Evolutionary conservation across 2,329 filamentous ascomycete species (phyloP).

Genomic region (Scedosporium minutisporum): DNA sequence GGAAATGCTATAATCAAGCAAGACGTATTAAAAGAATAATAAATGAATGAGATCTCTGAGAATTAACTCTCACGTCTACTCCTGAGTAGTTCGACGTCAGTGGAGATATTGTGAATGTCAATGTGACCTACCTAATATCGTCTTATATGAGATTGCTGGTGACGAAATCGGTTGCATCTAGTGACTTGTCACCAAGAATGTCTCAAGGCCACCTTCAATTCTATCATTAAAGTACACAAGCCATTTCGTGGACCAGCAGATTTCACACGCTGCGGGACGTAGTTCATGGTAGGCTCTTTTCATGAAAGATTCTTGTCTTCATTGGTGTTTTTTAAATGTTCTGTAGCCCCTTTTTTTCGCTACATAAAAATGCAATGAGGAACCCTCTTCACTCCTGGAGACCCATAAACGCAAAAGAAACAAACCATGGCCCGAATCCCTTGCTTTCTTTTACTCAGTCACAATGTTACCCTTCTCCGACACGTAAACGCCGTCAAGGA

Average conservation of each 20-base stretch:
- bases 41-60: background rate
- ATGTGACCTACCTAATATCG: too few relatives aligned
- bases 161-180: background rate
- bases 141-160: background rate
- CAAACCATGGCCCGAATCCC: conserved; percentile 27
- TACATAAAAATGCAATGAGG: conserved; percentile 51
- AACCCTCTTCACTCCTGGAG: conserved; percentile 50
- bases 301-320: conserved; percentile 3
- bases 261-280: background rate
- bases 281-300: background rate
- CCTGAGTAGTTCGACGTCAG: too few relatives aligned
- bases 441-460: conserved; percentile 46
- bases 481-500: conserved; percentile 99
- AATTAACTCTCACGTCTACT: too few relatives aligned
- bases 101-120: too few relatives aligned
- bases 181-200: background rate
- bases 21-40: background rate
- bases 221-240: conserved; percentile 3
- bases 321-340: background rate
- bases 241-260: background rate
- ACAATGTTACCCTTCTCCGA: conserved; percentile 96
- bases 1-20: background rate
- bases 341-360: conserved; percentile 32
- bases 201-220: background rate
- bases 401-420: conserved; percentile 49